Conservation (phyloP, 2,329 filamentous ascomycete species). For the Exophiala xenobiotica region DNA sequence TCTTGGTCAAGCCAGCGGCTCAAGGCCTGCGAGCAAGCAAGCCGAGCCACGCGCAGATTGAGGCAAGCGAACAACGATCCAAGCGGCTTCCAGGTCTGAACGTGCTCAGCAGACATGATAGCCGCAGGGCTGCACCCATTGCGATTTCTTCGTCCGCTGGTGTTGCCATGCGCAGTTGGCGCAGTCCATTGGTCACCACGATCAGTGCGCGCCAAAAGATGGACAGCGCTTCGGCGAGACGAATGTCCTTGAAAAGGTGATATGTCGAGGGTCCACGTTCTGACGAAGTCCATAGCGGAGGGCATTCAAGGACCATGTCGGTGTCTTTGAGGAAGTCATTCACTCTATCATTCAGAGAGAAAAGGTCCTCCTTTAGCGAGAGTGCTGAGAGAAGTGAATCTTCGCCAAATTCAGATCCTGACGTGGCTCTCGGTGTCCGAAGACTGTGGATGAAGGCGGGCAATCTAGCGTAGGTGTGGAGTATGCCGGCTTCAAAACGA, state of each 20-base stretch:
- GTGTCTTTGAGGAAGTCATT: background rate
- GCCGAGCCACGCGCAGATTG: background rate
- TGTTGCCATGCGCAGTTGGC: background rate
- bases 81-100: background rate
- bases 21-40: background rate
- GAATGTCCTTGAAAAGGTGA: background rate
- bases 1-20: background rate
- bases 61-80: background rate
- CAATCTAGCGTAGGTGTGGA: background rate
- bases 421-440: no score
- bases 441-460: background rate
- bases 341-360: background rate
- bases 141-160: background rate
- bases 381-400: background rate
- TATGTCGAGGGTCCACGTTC: background rate
- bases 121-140: background rate
- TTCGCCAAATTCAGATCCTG: background rate
- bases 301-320: background rate
- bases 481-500: background rate
- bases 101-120: background rate
- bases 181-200: background rate
- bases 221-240: background rate
- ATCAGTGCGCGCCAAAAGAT: background rate
- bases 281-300: no score
- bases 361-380: background rate